Evolutionary conservation across 108 stramenopile species (phyloP), one percentile per base, ranked within the genome.

Genomic region (Nannochloropsis salina): DNA sequence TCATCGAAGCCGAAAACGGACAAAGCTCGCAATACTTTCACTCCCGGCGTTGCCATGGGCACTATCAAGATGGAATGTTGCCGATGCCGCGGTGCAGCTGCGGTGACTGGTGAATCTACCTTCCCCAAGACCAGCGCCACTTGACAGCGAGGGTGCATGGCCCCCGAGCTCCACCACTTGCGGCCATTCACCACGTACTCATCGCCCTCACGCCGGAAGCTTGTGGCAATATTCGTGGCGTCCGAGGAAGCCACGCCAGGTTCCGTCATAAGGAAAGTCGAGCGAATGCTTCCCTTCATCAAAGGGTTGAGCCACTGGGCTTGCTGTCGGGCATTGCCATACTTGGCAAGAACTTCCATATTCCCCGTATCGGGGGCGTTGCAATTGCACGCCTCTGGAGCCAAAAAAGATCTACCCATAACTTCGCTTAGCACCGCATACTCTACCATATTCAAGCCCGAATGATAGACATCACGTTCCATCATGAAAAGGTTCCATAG

Each of bases 331-430:
- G 86, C 84, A 9, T 93, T 95, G 12, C 97, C 98, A 90, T 94
- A 95, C 80, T 95, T 94, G 47, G 95, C 88, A 81, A 98, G 87
- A 9, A 96, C 95, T 91, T 98, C 97, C 98, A 98, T 98, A 91
- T 98, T 98, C 11, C 98, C 98, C 11, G 98, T 97, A 85, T 98
- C 97, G 5, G 98, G 98, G 45, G 98, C 96, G 44, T 91, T 92
- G 86, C 95, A 97, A 89, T 98, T 98, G 92, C 95, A 97, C n/a
- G 93, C 94, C 92, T 96, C 94, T 82, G 96, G 92, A 2, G 95
- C 96, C 21, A 98, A 83, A 21, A 91, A 88, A 44, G 93, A 92
- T 20, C 92, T 88, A 44, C 98, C 98, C 95, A 97, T 96, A 80
- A 87, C 88, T 88, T 89, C 88, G 41, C 88, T 88, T 84, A 89